Evolutionary conservation across 176 grass and related monocot genomes (phyloP), one percentile per base, ranked within the genome.

Genomic region (Chloris gayana): DNA sequence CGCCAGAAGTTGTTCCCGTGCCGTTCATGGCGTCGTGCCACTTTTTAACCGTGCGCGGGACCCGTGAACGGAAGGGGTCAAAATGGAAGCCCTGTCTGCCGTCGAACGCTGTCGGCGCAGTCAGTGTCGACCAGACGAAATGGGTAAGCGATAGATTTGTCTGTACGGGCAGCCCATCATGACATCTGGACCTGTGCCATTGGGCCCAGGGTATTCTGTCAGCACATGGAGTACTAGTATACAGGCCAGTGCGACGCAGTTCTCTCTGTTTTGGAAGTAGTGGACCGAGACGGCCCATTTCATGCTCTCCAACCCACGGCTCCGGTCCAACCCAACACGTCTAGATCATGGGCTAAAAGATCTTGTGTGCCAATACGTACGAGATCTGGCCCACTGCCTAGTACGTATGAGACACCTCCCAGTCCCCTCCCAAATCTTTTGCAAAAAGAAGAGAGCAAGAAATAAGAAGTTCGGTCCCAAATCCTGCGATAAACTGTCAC

Each of bases 11-110:
- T 44, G 41, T 39, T 39, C 37, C 37, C 8, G 37, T 39, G 37
- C 37, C 41, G 41, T 12, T 44, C 11, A 44, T 44, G 11, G 41
- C 41, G 41, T 44, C 9, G 41, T 42, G 46, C 14, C 13, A 49
- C 21, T 1, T 56, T 56, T 21, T 15, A 33, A 74, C 72, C 72
- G 33, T 38, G 72, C 51, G 39, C 51, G 51, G 51, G 13, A 12
- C 4, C 70, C 46, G n/a, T 6, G 47, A 56, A 22, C 1, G 69
- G 15, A 70, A 3, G 25, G 14, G 49, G 46, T 53, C 50, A 57
- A 74, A 37, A 38, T 25, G 72, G 22, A 74, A 58, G 51, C 38
- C 32, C 32, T 74, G 72, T 38, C 54, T 61, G 56, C 34, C 24
- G 24, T 29, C 14, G 73, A 42, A 30, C 54, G n/a, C 73, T 76